phyloP scores from a whole-genome alignment of 2,329 filamentous ascomycete genomes.

The Leptographium wingfieldii region DNA sequence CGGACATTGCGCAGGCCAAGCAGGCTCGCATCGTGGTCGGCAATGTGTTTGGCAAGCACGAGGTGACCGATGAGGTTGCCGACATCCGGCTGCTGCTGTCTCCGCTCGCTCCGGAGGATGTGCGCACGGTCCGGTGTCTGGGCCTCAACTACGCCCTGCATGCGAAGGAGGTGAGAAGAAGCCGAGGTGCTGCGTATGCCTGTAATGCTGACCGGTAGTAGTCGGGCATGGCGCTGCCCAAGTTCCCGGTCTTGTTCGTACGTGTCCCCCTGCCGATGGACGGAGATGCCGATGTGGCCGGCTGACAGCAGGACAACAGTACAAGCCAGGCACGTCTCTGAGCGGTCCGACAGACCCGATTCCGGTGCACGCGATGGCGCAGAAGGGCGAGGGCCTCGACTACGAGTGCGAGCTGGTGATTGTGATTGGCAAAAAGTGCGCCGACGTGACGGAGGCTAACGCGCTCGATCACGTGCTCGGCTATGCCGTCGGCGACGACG shows the following conservation, averaged over 20 bases:
- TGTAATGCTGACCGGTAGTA: not conserved
- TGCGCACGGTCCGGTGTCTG: constrained; percentile 55
- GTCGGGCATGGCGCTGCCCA: constrained; percentile 54
- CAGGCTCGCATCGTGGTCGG: constrained; percentile 51
- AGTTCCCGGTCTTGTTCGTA: constrained; percentile 60
- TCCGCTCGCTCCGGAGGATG: constrained; percentile 49
- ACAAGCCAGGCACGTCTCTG: constrained; percentile 56
- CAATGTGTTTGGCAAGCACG: constrained; percentile 51
- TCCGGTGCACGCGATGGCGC: constrained; percentile 51
- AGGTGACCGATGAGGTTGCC: constrained; percentile 49
- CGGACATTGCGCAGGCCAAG: constrained; percentile 46
- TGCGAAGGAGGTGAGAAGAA: constrained; percentile 44
- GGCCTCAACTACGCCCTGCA: constrained; percentile 63
- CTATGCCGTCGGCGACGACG: constrained; percentile 64
- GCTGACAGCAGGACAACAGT: constrained; percentile 21
- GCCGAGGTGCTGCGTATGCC: not conserved
- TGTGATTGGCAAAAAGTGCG: constrained; percentile 55
- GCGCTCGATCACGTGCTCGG: constrained; percentile 64
- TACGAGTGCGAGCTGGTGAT: constrained; percentile 72
- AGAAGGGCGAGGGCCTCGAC: constrained; percentile 54
- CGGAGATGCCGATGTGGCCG: not conserved
- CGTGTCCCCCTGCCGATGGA: constrained; percentile 11
- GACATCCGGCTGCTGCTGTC: constrained; percentile 45
- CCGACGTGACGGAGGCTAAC: constrained; percentile 49
- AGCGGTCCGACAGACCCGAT: constrained; percentile 53